phyloP scores from a whole-genome alignment of 2,329 filamentous ascomycete genomes.

The Epichloe sylvatica region DNA sequence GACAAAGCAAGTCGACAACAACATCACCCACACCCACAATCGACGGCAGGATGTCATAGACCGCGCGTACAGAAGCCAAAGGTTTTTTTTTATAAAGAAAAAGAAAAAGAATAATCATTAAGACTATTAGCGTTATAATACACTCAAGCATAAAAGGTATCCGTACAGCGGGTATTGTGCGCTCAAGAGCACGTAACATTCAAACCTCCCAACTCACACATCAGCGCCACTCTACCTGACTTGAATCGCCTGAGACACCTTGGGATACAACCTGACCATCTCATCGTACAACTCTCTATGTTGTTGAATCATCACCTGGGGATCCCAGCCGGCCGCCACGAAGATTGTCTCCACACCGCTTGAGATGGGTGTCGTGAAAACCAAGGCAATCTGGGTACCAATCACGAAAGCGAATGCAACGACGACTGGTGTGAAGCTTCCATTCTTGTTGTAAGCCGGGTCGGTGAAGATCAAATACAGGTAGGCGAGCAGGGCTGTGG shows the following conservation, averaged over 20 bases:
- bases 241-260: conserved; percentile 62
- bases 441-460: conserved; percentile 59
- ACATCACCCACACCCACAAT: too few relatives aligned
- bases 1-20: too few relatives aligned
- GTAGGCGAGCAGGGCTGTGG: conserved; percentile 68
- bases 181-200: neutral
- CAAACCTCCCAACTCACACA: neutral
- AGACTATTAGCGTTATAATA: neutral
- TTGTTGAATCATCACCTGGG: conserved; percentile 65
- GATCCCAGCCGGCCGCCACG: conserved; percentile 58
- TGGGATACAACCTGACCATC: conserved; percentile 71
- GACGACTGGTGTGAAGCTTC: conserved; percentile 60
- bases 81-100: neutral
- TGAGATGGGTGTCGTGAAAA: conserved; percentile 77
- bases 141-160: neutral
- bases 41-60: too few relatives aligned
- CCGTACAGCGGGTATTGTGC: neutral
- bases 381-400: conserved; percentile 75
- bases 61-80: too few relatives aligned
- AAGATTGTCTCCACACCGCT: conserved; percentile 90
- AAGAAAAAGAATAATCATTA: neutral
- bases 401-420: conserved; percentile 81
- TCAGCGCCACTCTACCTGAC: conserved; percentile 4
- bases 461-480: conserved; percentile 73
- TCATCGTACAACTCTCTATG: conserved; percentile 69